Evolutionary conservation across 805 yeast genomes (phyloP).

Genomic region (Nakazawaea holstii): DNA sequence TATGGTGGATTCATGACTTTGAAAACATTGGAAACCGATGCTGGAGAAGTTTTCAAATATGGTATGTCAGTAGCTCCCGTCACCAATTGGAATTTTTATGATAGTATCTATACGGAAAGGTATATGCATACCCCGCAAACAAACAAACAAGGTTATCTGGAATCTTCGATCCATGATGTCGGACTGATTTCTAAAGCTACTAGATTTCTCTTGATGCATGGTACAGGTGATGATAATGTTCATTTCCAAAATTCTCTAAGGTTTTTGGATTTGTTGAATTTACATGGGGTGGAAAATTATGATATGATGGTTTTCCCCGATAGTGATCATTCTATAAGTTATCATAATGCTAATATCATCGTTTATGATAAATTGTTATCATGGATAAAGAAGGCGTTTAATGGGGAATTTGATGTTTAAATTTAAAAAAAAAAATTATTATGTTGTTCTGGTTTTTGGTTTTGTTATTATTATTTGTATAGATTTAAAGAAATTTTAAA

Average conservation of each 20-base stretch:
- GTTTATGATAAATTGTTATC: slow-evolving; percentile 60
- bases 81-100: slow-evolving; percentile 89
- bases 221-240: slow-evolving; percentile 96
- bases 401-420: slow-evolving; percentile 34
- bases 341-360: slow-evolving; percentile 67
- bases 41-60: slow-evolving; percentile 67
- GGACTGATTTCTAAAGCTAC: slow-evolving; percentile 48
- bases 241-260: slow-evolving; percentile 87
- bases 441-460: neutral
- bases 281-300: slow-evolving; percentile 74
- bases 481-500: slow-evolving; percentile 11
- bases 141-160: slow-evolving; percentile 58
- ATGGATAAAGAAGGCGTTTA: slow-evolving; percentile 64
- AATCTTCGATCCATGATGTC: slow-evolving; percentile 51
- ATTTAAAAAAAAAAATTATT: neutral
- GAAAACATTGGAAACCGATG: slow-evolving; percentile 81
- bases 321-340: slow-evolving; percentile 66
- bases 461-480: neutral
- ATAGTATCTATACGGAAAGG: slow-evolving; percentile 90
- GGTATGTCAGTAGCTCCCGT: slow-evolving; percentile 98
- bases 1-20: slow-evolving; percentile 94
- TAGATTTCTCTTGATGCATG: slow-evolving; percentile 87
- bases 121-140: slow-evolving; percentile 82
- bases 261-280: slow-evolving; percentile 68
- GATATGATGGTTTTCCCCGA: slow-evolving; percentile 80